Conservation (phyloP, 768 basidiomycete genomes). For the Amanita polypyramis region DNA sequence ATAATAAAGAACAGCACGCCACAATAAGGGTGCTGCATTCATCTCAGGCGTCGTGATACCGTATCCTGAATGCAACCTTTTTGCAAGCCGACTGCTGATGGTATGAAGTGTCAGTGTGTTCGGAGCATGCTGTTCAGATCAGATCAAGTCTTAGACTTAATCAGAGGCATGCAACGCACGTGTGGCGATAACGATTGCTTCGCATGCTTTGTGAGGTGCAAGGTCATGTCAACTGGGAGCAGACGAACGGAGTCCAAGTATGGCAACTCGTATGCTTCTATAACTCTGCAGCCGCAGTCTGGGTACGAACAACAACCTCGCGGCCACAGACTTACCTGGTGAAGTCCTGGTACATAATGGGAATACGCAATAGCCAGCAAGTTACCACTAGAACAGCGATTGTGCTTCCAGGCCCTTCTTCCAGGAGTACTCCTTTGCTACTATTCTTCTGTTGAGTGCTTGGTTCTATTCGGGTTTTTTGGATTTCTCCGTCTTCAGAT, state of each 20-base stretch:
- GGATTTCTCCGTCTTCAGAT: constrained; percentile 19
- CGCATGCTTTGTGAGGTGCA: constrained; percentile 66
- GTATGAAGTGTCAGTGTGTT: constrained; percentile 43
- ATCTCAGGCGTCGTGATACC: constrained; percentile 59
- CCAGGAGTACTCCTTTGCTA: constrained; percentile 13
- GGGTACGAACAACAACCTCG: background rate
- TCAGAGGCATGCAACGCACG: constrained; percentile 30
- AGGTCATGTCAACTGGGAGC: constrained; percentile 49
- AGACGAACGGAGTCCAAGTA: constrained; percentile 65
- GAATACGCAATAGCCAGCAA: constrained; percentile 74
- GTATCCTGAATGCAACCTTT: constrained; percentile 39
- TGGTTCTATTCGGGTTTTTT: constrained; percentile 8
- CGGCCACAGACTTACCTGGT: constrained; percentile 38
- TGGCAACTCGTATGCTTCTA: constrained; percentile 68
- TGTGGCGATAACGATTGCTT: constrained; percentile 57
- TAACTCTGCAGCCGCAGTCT: constrained; percentile 35
- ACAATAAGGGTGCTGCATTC: constrained; percentile 69
- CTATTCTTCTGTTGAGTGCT: constrained; percentile 10
- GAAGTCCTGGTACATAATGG: constrained; percentile 68
- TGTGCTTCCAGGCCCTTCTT: constrained; percentile 33
- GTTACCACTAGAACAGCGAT: constrained; percentile 65
- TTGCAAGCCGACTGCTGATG: constrained; percentile 54
- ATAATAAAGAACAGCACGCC: constrained; percentile 60
- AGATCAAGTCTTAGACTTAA: background rate
- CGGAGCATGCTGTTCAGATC: constrained; percentile 49